Conservation (phyloP, 805 yeast genomes). For the Candida sonorensis region DNA sequence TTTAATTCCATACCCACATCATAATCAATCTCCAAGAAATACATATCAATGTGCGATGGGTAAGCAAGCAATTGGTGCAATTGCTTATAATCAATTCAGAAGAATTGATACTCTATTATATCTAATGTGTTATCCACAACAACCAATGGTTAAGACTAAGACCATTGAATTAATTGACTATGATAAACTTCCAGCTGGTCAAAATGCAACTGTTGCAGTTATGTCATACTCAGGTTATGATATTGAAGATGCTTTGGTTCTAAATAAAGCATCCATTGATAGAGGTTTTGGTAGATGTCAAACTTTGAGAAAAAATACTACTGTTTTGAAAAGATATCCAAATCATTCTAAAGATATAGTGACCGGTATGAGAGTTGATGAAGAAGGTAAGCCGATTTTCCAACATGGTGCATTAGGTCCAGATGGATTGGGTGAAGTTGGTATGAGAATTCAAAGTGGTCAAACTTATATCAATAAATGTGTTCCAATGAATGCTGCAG, state of each 20-base stretch:
- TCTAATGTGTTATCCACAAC: conserved; percentile 98
- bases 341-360: conserved; percentile 90
- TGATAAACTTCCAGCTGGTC: conserved; percentile 97
- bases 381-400: conserved; percentile 71
- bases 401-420: conserved; percentile 85
- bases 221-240: conserved; percentile 99
- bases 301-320: conserved; percentile 85
- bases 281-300: conserved; percentile 98
- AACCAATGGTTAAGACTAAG: conserved; percentile 97
- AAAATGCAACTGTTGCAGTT: conserved; percentile 97
- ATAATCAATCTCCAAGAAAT: conserved; percentile 87
- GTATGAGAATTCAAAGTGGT: conserved; percentile 83
- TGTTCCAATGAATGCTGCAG: conserved; percentile 82
- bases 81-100: conserved; percentile 92
- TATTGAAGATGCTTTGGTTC: conserved; percentile 96
- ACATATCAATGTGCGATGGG: conserved; percentile 96
- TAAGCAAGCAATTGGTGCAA: conserved; percentile 99
- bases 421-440: conserved; percentile 96
- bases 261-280: conserved; percentile 89
- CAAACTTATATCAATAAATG: conserved; percentile 91
- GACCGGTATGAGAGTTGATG: conserved; percentile 86
- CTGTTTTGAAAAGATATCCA: conserved; percentile 84
- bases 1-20: conserved; percentile 86
- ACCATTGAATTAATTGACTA: conserved; percentile 93
- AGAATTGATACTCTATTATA: conserved; percentile 92